Percentiles rank a stretch among this genome's conserved stretches.
These are phyloP conservation scores for Sugiyamaella castrensis DNA, from an alignment of 1,139 yeast genomes.

Conservation along the genomic window DNA sequence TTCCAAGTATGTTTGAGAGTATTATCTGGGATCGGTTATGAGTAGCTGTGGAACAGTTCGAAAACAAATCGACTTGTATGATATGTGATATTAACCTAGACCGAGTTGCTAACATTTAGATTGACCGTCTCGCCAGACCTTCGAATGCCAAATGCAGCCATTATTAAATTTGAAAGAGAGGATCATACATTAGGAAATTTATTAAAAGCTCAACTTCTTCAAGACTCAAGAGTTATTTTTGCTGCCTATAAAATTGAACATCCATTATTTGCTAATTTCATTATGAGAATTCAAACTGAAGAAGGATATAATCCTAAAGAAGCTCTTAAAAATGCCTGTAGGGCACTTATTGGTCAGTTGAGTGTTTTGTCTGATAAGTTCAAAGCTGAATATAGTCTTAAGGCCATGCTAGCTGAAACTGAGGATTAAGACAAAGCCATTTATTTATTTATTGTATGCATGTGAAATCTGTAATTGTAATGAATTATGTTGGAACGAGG, in stretches of 20 bases:
- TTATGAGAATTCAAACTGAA: conserved; percentile 91
- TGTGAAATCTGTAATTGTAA: background rate
- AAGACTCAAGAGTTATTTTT: conserved; percentile 82
- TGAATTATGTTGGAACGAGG: background rate
- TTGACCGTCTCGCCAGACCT: conserved; percentile 89
- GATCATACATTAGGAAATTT: conserved; percentile 95
- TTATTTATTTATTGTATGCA: conserved; percentile 6
- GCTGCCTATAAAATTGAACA: conserved; percentile 98
- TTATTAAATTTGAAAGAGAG: conserved; percentile 90
- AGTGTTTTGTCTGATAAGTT: conserved; percentile 72
- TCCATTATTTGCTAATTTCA: conserved; percentile 92
- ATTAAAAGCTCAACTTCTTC: conserved; percentile 77
- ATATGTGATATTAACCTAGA: background rate
- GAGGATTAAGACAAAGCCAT: conserved; percentile 16
- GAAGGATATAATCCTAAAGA: conserved; percentile 91
- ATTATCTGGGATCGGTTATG: too few species aligned
- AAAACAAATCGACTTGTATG: too few species aligned
- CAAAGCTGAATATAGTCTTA: conserved; percentile 89
- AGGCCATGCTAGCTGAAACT: conserved; percentile 54
- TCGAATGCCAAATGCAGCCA: conserved; percentile 92
- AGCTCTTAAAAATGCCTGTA: conserved; percentile 87
- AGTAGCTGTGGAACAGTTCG: too few species aligned
- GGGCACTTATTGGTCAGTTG: conserved; percentile 74
- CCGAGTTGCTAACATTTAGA: conserved; percentile 33
- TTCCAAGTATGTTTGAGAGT: conserved; percentile 43